Evolutionary conservation across 306 rosid species (phyloP).

Genomic region (Vachellia collinsii): DNA sequence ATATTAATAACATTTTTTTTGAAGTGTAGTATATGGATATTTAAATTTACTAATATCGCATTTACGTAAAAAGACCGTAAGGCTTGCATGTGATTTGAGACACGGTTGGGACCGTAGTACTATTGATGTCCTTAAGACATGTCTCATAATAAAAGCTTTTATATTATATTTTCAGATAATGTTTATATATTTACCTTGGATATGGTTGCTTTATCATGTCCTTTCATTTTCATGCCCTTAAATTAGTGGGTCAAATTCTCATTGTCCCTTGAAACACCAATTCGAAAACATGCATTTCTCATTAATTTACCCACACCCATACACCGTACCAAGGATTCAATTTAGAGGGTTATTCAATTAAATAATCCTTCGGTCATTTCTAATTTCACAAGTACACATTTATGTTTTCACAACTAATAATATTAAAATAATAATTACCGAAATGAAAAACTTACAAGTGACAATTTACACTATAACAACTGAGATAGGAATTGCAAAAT

Average conservation of each 20-base stretch:
- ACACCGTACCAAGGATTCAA: background rate
- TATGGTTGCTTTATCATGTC: background rate
- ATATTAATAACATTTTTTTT: no score
- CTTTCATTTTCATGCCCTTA: background rate
- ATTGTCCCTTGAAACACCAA: background rate
- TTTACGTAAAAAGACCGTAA: no score
- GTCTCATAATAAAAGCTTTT: background rate
- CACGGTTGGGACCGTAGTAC: conserved; percentile 1
- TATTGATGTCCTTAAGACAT: background rate
- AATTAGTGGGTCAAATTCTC: background rate
- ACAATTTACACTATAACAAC: no score
- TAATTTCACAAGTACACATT: no score
- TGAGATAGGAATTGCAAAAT: no score
- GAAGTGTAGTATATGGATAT: no score
- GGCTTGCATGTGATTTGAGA: background rate
- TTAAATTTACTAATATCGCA: no score
- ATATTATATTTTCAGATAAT: no score
- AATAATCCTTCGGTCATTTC: background rate
- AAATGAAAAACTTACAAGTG: no score
- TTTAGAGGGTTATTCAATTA: no score
- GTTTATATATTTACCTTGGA: background rate
- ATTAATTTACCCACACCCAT: background rate
- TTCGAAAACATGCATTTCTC: background rate
- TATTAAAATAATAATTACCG: no score
- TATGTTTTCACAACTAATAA: no score